phyloP scores from a whole-genome alignment of 768 basidiomycete species.

The Podaxis sp. region DNA sequence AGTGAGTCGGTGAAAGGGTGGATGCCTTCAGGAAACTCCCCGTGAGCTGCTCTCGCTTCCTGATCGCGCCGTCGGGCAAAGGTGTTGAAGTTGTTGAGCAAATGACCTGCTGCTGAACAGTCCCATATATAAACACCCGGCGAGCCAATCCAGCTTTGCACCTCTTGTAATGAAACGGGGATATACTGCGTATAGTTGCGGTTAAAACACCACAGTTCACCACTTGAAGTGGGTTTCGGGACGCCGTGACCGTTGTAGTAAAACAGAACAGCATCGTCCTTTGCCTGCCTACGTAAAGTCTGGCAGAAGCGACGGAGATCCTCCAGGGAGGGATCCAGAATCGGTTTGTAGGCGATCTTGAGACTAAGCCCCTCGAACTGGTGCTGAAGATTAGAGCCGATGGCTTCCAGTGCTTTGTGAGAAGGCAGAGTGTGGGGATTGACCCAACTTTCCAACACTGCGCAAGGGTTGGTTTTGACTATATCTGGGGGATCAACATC shows the following conservation, averaged over 20 bases:
- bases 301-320: constrained; percentile 87
- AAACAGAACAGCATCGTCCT: constrained; percentile 91
- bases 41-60: constrained; percentile 53
- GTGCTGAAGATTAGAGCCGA: constrained; percentile 87
- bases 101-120: constrained; percentile 94
- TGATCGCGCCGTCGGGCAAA: constrained; percentile 74
- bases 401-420: constrained; percentile 89
- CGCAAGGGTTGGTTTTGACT: constrained; percentile 95
- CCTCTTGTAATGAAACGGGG: constrained; percentile 89
- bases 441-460: constrained; percentile 94
- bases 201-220: constrained; percentile 99
- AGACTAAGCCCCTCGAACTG: constrained; percentile 96
- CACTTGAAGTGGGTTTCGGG: constrained; percentile 90
- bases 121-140: constrained; percentile 99
- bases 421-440: constrained; percentile 92
- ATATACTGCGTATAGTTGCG: constrained; percentile 97
- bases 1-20: constrained; percentile 83
- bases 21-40: constrained; percentile 54
- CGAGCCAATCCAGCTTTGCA: constrained; percentile 90
- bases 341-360: constrained; percentile 92
- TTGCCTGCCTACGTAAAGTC: constrained; percentile 79
- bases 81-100: constrained; percentile 83
- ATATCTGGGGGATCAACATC: constrained; percentile 97
- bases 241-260: constrained; percentile 99
- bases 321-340: constrained; percentile 92